Percentiles rank a stretch among this genome's conserved stretches.
phyloP scores from a whole-genome alignment of 768 basidiomycete genomes.

The Bullera alba region DNA sequence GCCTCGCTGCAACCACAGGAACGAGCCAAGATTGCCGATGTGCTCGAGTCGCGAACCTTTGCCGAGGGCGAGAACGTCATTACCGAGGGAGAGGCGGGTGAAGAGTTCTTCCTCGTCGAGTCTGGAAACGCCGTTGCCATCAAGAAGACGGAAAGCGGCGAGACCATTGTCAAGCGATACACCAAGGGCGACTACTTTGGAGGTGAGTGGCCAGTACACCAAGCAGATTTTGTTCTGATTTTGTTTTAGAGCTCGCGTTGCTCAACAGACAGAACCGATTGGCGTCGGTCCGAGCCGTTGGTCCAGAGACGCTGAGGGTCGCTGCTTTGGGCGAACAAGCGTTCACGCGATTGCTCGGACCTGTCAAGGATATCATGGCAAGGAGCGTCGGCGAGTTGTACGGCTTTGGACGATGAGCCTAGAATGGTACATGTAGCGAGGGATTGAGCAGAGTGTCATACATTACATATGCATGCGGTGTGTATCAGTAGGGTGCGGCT shows the following conservation, averaged over 20 bases:
- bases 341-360: slow-evolving; percentile 88
- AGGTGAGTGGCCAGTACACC: slow-evolving; percentile 53
- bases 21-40: slow-evolving; percentile 94
- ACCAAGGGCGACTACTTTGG: slow-evolving; percentile 97
- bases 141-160: slow-evolving; percentile 54
- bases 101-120: slow-evolving; percentile 96
- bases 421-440: background rate
- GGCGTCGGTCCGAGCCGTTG: slow-evolving; percentile 84
- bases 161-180: slow-evolving; percentile 62
- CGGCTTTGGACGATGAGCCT: slow-evolving; percentile 23
- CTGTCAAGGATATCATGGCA: slow-evolving; percentile 85
- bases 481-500: too few species aligned
- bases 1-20: slow-evolving; percentile 78
- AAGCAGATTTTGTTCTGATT: background rate
- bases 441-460: background rate
- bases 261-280: slow-evolving; percentile 83
- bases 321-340: slow-evolving; percentile 87
- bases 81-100: slow-evolving; percentile 85
- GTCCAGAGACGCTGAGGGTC: slow-evolving; percentile 68
- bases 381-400: slow-evolving; percentile 67
- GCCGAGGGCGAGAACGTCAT: slow-evolving; percentile 82
- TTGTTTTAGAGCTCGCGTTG: slow-evolving; percentile 71
- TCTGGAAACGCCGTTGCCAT: slow-evolving; percentile 84
- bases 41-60: slow-evolving; percentile 74
- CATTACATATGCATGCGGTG: too few species aligned